A percentile compares a stretch with the other conserved stretches of the same genome.
These are phyloP conservation scores for Antrodiella citrinella DNA, from an alignment of 768 basidiomycete genomes.

Conservation along the genomic window DNA sequence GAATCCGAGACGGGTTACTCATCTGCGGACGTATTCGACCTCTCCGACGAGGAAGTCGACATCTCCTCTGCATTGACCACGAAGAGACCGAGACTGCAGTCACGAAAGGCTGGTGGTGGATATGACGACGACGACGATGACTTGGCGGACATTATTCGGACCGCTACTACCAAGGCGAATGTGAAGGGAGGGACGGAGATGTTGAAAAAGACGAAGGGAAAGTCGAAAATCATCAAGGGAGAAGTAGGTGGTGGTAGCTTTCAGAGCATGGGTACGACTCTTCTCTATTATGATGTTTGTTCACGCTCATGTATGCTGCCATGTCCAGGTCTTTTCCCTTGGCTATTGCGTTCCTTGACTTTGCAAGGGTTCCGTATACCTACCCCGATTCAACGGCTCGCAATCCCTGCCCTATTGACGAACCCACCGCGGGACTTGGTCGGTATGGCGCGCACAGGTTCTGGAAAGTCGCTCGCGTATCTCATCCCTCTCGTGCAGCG, in stretches of 20 bases:
- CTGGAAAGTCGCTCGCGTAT: constrained; percentile 95
- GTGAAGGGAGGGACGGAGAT: constrained; percentile 68
- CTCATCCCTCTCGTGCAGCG: constrained; percentile 87
- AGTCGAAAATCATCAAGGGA: constrained; percentile 59
- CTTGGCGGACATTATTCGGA: constrained; percentile 55
- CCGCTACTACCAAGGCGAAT: constrained; percentile 65
- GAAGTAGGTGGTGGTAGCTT: constrained; percentile 92
- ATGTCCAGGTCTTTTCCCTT: constrained; percentile 66
- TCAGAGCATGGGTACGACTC: constrained; percentile 91
- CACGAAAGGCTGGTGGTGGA: constrained; percentile 7
- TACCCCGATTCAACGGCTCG: constrained; percentile 90
- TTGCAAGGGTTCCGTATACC: constrained; percentile 93
- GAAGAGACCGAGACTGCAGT: constrained; percentile 23
- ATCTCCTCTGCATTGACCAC: constrained; percentile 54
- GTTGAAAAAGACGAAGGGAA: constrained; percentile 71
- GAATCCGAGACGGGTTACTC: background rate
- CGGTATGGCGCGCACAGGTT: constrained; percentile 97
- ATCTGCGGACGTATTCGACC: background rate
- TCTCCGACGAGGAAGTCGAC: constrained; percentile 39
- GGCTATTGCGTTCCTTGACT: constrained; percentile 74
- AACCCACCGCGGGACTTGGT: constrained; percentile 88
- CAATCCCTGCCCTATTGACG: constrained; percentile 79
- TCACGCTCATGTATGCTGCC: constrained; percentile 4
- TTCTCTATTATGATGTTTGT: constrained; percentile 14
- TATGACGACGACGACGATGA: constrained; percentile 42